Conservation (phyloP, 768 basidiomycete genomes). For the Boletus subparvulus region DNA sequence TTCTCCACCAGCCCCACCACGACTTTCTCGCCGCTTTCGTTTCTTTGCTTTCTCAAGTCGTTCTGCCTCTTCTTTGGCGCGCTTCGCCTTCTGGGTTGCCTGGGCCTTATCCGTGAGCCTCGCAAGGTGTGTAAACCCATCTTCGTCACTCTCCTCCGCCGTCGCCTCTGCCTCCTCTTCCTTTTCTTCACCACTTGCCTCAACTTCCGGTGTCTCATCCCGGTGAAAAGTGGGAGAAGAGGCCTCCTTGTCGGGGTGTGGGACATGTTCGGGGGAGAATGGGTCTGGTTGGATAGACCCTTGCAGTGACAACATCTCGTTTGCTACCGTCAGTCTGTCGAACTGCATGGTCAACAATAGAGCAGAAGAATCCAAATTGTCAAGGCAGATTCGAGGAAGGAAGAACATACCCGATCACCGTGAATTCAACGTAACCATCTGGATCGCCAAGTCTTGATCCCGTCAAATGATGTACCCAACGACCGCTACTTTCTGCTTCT, state of each 20-base stretch:
- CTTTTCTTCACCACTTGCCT: slow-evolving; percentile 4
- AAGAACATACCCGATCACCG: slow-evolving; percentile 68
- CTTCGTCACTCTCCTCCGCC: slow-evolving; percentile 27
- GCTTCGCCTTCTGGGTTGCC: slow-evolving; percentile 23
- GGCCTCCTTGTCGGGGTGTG: slow-evolving; percentile 22
- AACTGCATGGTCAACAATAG: slow-evolving; percentile 5
- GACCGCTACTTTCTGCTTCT: slow-evolving; percentile 54
- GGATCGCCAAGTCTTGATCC: slow-evolving; percentile 67
- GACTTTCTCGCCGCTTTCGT: slow-evolving; percentile 28
- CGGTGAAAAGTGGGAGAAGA: slow-evolving; percentile 1
- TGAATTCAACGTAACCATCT: slow-evolving; percentile 72
- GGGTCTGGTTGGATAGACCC: slow-evolving; percentile 81
- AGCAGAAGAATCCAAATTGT: not conserved
- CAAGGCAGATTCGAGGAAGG: not conserved
- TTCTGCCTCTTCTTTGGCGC: slow-evolving; percentile 28
- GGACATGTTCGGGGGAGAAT: slow-evolving; percentile 61
- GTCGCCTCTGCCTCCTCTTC: not conserved
- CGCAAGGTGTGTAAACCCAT: slow-evolving; percentile 34
- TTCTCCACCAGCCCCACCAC: slow-evolving; percentile 8
- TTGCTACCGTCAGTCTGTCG: slow-evolving; percentile 78
- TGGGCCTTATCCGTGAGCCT: slow-evolving; percentile 30
- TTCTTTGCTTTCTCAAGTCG: slow-evolving; percentile 32
- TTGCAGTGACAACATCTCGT: slow-evolving; percentile 88
- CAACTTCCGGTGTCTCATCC: slow-evolving; percentile 21
- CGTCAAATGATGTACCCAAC: slow-evolving; percentile 77